These are phyloP conservation scores for Saccharomycopsis capsularis DNA, from an alignment of 805 yeast species.

Conservation along the genomic window DNA sequence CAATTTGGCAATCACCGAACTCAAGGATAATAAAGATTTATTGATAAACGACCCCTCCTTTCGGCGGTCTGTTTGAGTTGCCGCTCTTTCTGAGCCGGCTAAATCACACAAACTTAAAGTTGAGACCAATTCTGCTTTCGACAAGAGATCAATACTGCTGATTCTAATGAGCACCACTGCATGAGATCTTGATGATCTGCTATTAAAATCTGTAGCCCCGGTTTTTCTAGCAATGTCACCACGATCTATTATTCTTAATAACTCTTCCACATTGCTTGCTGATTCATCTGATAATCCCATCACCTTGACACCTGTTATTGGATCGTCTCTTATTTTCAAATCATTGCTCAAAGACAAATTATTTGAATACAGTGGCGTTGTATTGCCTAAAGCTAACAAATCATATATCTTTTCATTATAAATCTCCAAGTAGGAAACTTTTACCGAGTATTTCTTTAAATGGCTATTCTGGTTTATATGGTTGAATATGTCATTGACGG, in stretches of 20 bases:
- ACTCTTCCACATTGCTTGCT: slow-evolving; percentile 51
- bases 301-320: slow-evolving; percentile 62
- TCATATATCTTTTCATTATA: slow-evolving; percentile 86
- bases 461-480: slow-evolving; percentile 30
- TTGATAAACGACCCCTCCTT: slow-evolving; percentile 93
- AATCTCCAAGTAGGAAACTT: slow-evolving; percentile 73
- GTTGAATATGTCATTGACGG: slow-evolving; percentile 54
- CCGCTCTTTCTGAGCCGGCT: slow-evolving; percentile 93
- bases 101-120: slow-evolving; percentile 84
- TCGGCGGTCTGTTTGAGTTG: slow-evolving; percentile 57
- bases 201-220: slow-evolving; percentile 83
- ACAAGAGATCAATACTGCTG: slow-evolving; percentile 34
- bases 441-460: slow-evolving; percentile 38
- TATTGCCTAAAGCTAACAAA: slow-evolving; percentile 44
- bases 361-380: slow-evolving; percentile 16
- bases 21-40: slow-evolving; percentile 81
- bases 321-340: slow-evolving; percentile 72
- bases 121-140: slow-evolving; percentile 38
- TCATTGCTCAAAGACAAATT: slow-evolving; percentile 32
- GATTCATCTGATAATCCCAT: slow-evolving; percentile 62
- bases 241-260: slow-evolving; percentile 48
- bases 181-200: slow-evolving; percentile 85
- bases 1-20: slow-evolving; percentile 84
- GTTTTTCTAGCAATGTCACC: slow-evolving; percentile 78
- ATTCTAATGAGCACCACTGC: slow-evolving; percentile 74